Evolutionary conservation across 2,329 filamentous ascomycete genomes (phyloP).

Genomic region (Pseudogymnoascus sp.): DNA sequence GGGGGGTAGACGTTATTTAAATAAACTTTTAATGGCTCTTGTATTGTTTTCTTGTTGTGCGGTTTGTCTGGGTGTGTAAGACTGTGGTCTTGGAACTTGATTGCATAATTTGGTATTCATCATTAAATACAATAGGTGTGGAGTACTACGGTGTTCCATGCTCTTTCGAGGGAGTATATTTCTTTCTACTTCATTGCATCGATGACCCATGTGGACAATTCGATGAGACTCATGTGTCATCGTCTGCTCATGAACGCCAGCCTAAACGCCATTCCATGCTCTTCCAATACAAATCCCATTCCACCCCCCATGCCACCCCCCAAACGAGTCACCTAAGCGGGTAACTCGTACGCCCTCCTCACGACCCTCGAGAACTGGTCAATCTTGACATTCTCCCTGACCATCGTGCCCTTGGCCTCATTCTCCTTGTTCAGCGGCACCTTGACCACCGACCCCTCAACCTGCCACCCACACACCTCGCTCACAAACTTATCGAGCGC

Average conservation of each 20-base stretch:
- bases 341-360: constrained; percentile 77
- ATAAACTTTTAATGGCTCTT: not conserved
- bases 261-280: constrained; percentile 9
- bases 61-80: not conserved
- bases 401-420: constrained; percentile 91
- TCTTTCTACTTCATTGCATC: constrained; percentile 9
- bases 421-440: constrained; percentile 94
- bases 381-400: constrained; percentile 88
- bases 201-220: constrained; percentile 5
- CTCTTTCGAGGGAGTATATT: constrained; percentile 9
- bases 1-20: not conserved
- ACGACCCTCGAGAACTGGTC: constrained; percentile 77
- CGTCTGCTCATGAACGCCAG: constrained; percentile 3
- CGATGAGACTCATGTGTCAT: constrained; percentile 8
- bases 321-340: constrained; percentile 42
- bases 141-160: constrained; percentile 3
- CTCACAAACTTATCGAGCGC: constrained; percentile 68
- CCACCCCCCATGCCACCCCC: not conserved
- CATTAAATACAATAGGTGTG: constrained; percentile 3
- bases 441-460: constrained; percentile 56
- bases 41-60: not conserved
- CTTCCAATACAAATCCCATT: constrained; percentile 4
- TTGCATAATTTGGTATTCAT: constrained; percentile 2
- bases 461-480: constrained; percentile 79
- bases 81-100: not conserved